phyloP scores from a whole-genome alignment of 2,329 filamentous ascomycete genomes.

The Diaporthe sp. region DNA sequence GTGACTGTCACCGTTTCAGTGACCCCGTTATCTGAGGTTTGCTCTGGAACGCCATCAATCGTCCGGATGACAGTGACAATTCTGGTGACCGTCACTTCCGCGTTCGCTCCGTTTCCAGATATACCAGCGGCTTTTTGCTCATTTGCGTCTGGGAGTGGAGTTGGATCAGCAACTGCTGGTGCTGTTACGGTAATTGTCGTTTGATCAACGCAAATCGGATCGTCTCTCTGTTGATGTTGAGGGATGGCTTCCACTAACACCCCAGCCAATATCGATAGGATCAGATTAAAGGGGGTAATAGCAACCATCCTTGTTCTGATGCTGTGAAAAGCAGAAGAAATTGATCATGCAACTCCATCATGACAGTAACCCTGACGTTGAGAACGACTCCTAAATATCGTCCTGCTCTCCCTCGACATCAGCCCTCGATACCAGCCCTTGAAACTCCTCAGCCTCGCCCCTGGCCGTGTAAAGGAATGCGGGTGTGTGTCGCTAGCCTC shows the following conservation, averaged over 20 bases:
- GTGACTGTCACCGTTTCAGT: conserved; percentile 32
- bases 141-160: conserved; percentile 1
- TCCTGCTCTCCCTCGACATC: conserved; percentile 27
- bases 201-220: conserved; percentile 10
- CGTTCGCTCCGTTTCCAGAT: neutral
- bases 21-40: neutral
- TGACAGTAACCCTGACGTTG: conserved; percentile 5
- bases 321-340: conserved; percentile 10
- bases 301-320: conserved; percentile 21
- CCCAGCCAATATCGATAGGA: conserved; percentile 15
- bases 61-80: conserved; percentile 23
- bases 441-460: conserved; percentile 30
- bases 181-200: conserved; percentile 31
- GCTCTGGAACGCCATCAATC: neutral
- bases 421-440: conserved; percentile 33
- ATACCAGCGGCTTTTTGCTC: neutral
- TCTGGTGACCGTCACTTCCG: conserved; percentile 15
- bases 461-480: conserved; percentile 35
- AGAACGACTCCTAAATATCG: conserved; percentile 3
- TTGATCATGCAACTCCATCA: neutral
- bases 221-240: conserved; percentile 23
- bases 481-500: conserved; percentile 29
- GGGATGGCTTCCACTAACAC: conserved; percentile 32
- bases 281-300: conserved; percentile 10
- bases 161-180: conserved; percentile 8